Evolutionary conservation across 129 eudicot genomes (phyloP).

Genomic region (Tagetes patula): DNA sequence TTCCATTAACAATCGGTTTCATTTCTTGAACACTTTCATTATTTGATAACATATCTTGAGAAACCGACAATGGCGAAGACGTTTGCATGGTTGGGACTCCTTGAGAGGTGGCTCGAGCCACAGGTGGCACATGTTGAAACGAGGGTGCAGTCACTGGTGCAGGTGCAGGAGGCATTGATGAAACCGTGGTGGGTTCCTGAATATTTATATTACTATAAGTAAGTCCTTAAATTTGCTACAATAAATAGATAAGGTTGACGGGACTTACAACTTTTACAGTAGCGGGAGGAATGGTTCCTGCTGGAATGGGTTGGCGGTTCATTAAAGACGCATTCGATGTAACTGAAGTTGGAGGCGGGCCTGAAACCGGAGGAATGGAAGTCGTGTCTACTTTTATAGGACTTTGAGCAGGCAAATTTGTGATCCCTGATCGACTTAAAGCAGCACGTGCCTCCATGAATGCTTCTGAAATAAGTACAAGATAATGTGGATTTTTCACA

Average conservation of each 20-base stretch:
- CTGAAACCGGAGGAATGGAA: slow-evolving; percentile 63
- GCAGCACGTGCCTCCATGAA: slow-evolving; percentile 90
- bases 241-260: neutral
- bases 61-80: slow-evolving; percentile 73
- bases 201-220: slow-evolving; percentile 7
- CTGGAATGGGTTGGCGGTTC: slow-evolving; percentile 62
- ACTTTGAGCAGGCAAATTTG: slow-evolving; percentile 57
- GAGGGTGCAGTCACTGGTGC: slow-evolving; percentile 51
- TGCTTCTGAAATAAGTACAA: slow-evolving; percentile 79
- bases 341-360: slow-evolving; percentile 53
- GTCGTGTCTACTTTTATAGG: slow-evolving; percentile 66
- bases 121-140: slow-evolving; percentile 66
- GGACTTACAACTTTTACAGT: slow-evolving; percentile 80
- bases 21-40: slow-evolving; percentile 56
- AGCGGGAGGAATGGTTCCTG: slow-evolving; percentile 63
- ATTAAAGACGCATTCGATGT: slow-evolving; percentile 57
- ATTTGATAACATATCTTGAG: slow-evolving; percentile 65
- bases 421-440: slow-evolving; percentile 68
- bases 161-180: slow-evolving; percentile 61
- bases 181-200: slow-evolving; percentile 81
- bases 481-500: slow-evolving; percentile 77
- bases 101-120: slow-evolving; percentile 73
- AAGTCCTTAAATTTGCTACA: neutral
- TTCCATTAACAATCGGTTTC: slow-evolving; percentile 62
- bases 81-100: slow-evolving; percentile 65